phyloP scores from a whole-genome alignment of 768 basidiomycete genomes.

The Termitomyces sp. region DNA sequence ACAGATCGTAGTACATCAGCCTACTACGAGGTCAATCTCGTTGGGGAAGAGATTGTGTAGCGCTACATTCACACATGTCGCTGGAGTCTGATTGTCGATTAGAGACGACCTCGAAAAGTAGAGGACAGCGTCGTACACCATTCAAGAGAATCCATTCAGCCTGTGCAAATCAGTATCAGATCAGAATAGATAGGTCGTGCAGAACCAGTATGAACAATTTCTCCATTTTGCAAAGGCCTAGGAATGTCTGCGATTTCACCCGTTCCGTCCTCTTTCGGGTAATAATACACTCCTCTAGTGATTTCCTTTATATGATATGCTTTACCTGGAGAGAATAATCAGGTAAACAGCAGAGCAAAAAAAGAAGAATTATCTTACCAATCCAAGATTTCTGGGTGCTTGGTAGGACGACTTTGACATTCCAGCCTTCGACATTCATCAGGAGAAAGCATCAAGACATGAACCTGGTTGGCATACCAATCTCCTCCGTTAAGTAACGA shows the following conservation, averaged over 20 bases:
- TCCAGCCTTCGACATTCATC: constrained; percentile 46
- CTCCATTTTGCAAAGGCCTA: constrained; percentile 67
- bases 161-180: constrained; percentile 15
- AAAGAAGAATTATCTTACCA: constrained; percentile 34
- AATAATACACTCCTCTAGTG: constrained; percentile 68
- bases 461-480: constrained; percentile 37
- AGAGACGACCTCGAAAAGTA: constrained; percentile 1
- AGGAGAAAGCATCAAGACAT: background rate
- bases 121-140: constrained; percentile 43
- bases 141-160: constrained; percentile 91
- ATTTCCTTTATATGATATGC: constrained; percentile 76
- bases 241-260: constrained; percentile 62
- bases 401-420: constrained; percentile 76
- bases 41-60: constrained; percentile 84
- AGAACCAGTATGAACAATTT: constrained; percentile 40
- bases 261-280: constrained; percentile 61
- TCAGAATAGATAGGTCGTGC: background rate
- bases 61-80: constrained; percentile 87
- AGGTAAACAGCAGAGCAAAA: background rate
- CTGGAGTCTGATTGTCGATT: constrained; percentile 60
- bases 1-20: constrained; percentile 17
- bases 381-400: constrained; percentile 87
- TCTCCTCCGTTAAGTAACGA: constrained; percentile 45
- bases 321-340: constrained; percentile 44
- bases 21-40: constrained; percentile 84